Conservation (phyloP, 192 early-diverging fungal species). For the Coemansia sp. region DNA sequence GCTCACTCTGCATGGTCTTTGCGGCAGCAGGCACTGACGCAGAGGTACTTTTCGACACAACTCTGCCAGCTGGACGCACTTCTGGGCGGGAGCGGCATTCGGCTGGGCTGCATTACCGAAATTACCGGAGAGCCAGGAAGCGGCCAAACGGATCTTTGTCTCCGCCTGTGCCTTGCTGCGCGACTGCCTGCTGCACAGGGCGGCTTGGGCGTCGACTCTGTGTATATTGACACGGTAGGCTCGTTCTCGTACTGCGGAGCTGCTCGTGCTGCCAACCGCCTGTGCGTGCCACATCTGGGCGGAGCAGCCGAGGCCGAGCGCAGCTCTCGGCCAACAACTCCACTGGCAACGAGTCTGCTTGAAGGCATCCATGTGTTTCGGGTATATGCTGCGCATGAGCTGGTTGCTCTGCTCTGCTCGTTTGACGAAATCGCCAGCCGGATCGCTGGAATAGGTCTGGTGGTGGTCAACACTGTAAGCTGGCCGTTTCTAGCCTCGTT, state of each 20-base stretch:
- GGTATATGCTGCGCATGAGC: slow-evolving; percentile 29
- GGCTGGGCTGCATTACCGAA: slow-evolving; percentile 15
- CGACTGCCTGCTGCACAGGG: slow-evolving; percentile 9
- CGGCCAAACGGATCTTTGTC: slow-evolving; percentile 19
- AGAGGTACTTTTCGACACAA: slow-evolving; percentile 12
- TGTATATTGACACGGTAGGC: slow-evolving; percentile 24
- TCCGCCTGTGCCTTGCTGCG: slow-evolving; percentile 20
- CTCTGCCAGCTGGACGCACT: slow-evolving; percentile 14
- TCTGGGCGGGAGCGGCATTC: slow-evolving; percentile 15
- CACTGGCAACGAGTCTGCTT: neutral
- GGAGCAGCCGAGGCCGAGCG: neutral
- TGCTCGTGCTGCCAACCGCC: neutral
- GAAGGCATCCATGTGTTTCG: slow-evolving; percentile 21
- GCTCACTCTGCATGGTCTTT: slow-evolving; percentile 10
- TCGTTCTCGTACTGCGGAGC: slow-evolving; percentile 19
- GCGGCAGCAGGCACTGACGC: slow-evolving; percentile 4
- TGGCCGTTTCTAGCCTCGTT: slow-evolving; percentile 41
- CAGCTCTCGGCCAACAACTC: neutral
- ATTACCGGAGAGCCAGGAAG: slow-evolving; percentile 16
- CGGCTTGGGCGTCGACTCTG: neutral
- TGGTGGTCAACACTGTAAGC: slow-evolving; percentile 32
- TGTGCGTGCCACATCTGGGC: neutral
- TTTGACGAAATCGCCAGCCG: slow-evolving; percentile 12
- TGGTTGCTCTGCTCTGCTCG: slow-evolving; percentile 15
- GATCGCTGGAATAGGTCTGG: slow-evolving; percentile 10